Evolutionary conservation across 306 rosid species (phyloP).

Genomic region (Medicago lupulina): DNA sequence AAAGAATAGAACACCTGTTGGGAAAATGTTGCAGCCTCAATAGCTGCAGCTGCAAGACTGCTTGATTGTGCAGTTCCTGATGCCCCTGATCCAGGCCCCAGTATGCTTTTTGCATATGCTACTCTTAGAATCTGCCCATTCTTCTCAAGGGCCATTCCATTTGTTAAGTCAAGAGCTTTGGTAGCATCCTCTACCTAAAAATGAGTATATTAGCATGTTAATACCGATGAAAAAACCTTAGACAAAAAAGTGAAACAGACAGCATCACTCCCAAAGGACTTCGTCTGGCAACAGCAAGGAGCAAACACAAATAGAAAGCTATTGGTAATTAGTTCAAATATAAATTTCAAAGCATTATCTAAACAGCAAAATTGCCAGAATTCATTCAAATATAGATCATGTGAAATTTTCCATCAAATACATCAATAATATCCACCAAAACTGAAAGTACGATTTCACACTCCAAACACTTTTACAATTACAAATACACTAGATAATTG

Average conservation of each 20-base stretch:
- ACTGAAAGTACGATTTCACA: conserved; percentile 9
- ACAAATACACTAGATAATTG: conserved; percentile 3
- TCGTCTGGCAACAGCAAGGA: neutral
- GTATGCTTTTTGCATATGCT: conserved; percentile 93
- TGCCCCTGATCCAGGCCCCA: conserved; percentile 86
- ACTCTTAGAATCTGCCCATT: conserved; percentile 96
- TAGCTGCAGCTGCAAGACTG: conserved; percentile 98
- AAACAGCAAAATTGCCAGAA: neutral
- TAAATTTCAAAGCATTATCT: conserved; percentile 6
- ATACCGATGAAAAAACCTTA: conserved; percentile 25
- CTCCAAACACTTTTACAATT: conserved; percentile 19
- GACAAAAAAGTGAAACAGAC: conserved; percentile 3
- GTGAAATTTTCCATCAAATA: conserved; percentile 23
- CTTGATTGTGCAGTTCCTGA: conserved; percentile 90
- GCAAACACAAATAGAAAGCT: neutral
- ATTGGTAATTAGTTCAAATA: neutral
- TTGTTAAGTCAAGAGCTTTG: conserved; percentile 90
- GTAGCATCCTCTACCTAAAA: conserved; percentile 93
- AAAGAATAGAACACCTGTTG: conserved; percentile 71
- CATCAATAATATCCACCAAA: conserved; percentile 24
- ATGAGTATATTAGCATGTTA: conserved; percentile 24
- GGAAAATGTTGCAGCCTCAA: conserved; percentile 96
- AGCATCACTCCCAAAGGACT: conserved; percentile 14
- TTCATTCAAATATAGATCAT: conserved; percentile 5
- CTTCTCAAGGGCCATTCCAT: conserved; percentile 87